Evolutionary conservation across 2,329 filamentous ascomycete species (phyloP), one percentile per base, ranked within the genome.

Genomic region (Elsinoe fawcettii): DNA sequence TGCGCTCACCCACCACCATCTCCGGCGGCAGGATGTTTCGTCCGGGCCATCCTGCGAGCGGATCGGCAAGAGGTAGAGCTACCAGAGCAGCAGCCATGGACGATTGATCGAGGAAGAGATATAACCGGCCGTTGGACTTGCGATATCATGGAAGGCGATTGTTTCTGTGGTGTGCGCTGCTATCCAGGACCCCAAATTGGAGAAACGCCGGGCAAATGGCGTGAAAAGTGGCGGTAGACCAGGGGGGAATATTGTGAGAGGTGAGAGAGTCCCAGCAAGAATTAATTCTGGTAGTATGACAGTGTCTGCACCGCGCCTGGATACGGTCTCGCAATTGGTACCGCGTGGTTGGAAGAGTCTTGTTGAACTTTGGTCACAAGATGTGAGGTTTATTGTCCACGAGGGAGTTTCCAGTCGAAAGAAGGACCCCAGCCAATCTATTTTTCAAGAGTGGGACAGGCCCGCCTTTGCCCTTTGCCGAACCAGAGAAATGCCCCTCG

Each of bases 121-220:
- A 32, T 53, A 25, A 34, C 49, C 39, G 49, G 25, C 7, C n/a
- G 16, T 37, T 16, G 20, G 20, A 39, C 30, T 53, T 53, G 49
- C 49, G 49, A 39, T 53, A 53, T 53, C 49, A 53, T 53, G 49
- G 49, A 53, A 53, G 49, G 49, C 49, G 32, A 53, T 37, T 27
- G 41, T 23, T 53, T 53, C 32, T 37, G 30, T 53, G 12, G 3
- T 53, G 18, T 53, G 32, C 32, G 49, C 49, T 53, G 49, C 32
- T 53, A 39, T 39, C 49, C 34, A 37, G 18, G 34, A 39, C 49
- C 34, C 32, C 30, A 32, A 23, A 37, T 18, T 34, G 11, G 16
- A 39, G 49, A 39, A 39, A 53, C 49, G 49, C 49, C 49, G 30
- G 49, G n/a, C n/a, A 25, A 16, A 53, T 20, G 30, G 20, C 49